Percentiles rank a stretch among this genome's conserved stretches.
phyloP scores from a whole-genome alignment of 148 eudicot species.

The Camellia granthamiana region DNA sequence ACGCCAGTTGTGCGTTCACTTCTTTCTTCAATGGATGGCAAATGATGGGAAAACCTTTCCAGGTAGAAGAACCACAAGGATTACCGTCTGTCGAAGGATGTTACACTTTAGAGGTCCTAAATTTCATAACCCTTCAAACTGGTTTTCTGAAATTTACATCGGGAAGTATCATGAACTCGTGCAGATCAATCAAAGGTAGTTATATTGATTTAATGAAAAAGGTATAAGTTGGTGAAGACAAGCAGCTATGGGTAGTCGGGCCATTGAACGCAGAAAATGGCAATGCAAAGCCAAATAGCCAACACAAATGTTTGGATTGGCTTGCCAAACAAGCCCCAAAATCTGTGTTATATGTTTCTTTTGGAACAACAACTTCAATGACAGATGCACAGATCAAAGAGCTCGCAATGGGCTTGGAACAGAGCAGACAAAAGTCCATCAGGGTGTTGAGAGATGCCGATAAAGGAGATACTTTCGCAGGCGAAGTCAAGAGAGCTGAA shows the following conservation, averaged over 20 bases:
- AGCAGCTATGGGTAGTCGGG: slow-evolving; percentile 34
- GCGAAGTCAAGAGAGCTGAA: background rate
- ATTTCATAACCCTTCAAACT: slow-evolving; percentile 17
- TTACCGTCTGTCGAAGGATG: slow-evolving; percentile 35
- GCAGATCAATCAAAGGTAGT: slow-evolving; percentile 32
- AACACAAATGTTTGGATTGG: slow-evolving; percentile 27
- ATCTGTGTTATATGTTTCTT: slow-evolving; percentile 27
- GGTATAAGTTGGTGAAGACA: slow-evolving; percentile 9
- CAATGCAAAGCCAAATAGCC: background rate
- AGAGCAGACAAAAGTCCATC: slow-evolving; percentile 22
- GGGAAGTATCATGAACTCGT: slow-evolving; percentile 42
- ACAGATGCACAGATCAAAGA: slow-evolving; percentile 21
- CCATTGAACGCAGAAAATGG: slow-evolving; percentile 21
- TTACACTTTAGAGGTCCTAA: slow-evolving; percentile 19
- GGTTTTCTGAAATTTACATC: slow-evolving; percentile 11
- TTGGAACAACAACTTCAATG: slow-evolving; percentile 17
- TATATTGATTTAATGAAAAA: slow-evolving; percentile 31
- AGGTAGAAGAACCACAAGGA: slow-evolving; percentile 10
- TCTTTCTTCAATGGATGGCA: slow-evolving; percentile 11
- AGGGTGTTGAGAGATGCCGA: slow-evolving; percentile 35
- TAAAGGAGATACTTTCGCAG: slow-evolving; percentile 14
- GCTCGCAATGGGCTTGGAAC: slow-evolving; percentile 21
- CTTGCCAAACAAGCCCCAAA: slow-evolving; percentile 24
- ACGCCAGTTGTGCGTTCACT: slow-evolving; percentile 25
- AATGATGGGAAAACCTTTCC: slow-evolving; percentile 24